Conservation (phyloP, 1,284 basidiomycete genomes). For the Puccinia novopanici region DNA sequence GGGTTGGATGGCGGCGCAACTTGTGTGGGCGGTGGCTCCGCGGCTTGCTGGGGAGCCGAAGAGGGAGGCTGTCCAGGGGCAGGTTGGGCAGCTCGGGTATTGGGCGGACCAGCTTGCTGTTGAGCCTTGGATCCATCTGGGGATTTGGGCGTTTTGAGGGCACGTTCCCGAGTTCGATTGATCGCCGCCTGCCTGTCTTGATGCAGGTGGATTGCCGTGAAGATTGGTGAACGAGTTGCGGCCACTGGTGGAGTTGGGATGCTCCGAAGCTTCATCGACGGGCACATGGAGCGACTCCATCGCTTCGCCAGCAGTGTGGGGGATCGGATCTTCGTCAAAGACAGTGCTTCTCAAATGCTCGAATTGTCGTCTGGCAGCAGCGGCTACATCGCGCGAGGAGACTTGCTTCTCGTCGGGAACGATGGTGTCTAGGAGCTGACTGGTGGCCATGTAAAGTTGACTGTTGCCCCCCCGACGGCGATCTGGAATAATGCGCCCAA, state of each 20-base stretch:
- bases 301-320: neutral
- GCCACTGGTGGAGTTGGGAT: neutral
- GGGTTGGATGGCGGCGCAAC: neutral
- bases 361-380: conserved; percentile 20
- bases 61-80: neutral
- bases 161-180: neutral
- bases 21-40: neutral
- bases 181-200: neutral
- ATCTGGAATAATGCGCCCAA: conserved; percentile 32
- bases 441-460: conserved; percentile 18
- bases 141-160: neutral
- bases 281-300: neutral
- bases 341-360: conserved; percentile 11
- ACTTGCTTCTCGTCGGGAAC: neutral
- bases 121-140: neutral
- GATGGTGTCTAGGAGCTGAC: conserved; percentile 9
- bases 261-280: neutral
- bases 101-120: neutral
- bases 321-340: conserved; percentile 13
- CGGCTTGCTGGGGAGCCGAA: neutral
- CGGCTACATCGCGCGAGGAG: conserved; percentile 16
- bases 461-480: conserved; percentile 10
- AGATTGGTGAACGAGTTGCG: neutral
- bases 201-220: neutral
- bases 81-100: neutral